Percentiles rank a stretch among this genome's conserved stretches.
Evolutionary conservation across 2,329 filamentous ascomycete species (phyloP).

Genomic region (Pezicula rhizophila): DNA sequence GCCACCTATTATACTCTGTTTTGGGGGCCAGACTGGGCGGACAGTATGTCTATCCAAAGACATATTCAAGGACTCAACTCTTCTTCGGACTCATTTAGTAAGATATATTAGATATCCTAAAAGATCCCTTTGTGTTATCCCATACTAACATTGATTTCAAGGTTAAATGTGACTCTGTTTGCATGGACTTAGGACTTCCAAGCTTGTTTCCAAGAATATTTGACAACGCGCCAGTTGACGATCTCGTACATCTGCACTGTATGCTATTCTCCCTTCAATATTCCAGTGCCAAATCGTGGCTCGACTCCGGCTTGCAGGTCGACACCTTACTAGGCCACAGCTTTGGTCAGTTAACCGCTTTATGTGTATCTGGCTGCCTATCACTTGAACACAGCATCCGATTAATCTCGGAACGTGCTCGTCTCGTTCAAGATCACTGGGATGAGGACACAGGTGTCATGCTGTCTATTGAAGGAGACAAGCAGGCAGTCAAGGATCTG

Average conservation of each 20-base stretch:
- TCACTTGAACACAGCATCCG: slow-evolving; percentile 27
- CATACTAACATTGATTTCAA: too few species aligned
- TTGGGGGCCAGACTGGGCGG: slow-evolving; percentile 13
- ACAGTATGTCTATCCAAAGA: slow-evolving; percentile 5
- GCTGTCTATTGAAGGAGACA: slow-evolving; percentile 23
- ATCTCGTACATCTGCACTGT: slow-evolving; percentile 7
- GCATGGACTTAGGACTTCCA: background rate
- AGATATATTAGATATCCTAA: too few species aligned
- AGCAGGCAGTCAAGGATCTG: slow-evolving; percentile 3
- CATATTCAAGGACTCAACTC: background rate
- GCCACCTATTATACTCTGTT: slow-evolving; percentile 29
- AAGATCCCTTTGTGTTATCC: too few species aligned
- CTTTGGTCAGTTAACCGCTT: slow-evolving; percentile 33
- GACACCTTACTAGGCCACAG: slow-evolving; percentile 28
- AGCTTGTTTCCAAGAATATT: slow-evolving; percentile 10
- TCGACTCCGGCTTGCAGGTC: slow-evolving; percentile 10
- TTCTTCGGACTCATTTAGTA: background rate
- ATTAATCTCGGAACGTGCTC: slow-evolving; percentile 26
- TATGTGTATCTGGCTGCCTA: slow-evolving; percentile 28
- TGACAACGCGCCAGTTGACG: slow-evolving; percentile 2
- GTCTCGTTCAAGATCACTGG: slow-evolving; percentile 28
- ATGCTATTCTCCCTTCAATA: slow-evolving; percentile 13
- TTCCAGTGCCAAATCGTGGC: slow-evolving; percentile 11
- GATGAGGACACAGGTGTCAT: slow-evolving; percentile 30
- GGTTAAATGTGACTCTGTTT: background rate